phyloP scores from a whole-genome alignment of 1,284 basidiomycete species.

The Gomphus bonarii region DNA sequence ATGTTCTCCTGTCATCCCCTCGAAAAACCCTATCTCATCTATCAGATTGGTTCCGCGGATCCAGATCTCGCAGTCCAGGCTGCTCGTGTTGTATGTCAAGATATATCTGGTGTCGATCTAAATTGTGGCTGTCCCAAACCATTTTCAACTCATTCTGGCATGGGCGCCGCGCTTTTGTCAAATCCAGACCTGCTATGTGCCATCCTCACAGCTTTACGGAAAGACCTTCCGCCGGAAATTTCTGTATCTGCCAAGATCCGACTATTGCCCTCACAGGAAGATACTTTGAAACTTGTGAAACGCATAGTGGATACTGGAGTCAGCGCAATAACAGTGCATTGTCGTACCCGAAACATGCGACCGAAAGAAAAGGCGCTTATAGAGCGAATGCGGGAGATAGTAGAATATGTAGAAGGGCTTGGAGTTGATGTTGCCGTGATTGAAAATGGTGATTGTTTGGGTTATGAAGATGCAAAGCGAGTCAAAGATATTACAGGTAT shows the following conservation, averaged over 20 bases:
- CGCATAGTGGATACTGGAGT: constrained; percentile 85
- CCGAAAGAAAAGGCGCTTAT: constrained; percentile 74
- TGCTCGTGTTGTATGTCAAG: constrained; percentile 76
- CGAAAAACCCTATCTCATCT: constrained; percentile 86
- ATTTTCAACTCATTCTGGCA: constrained; percentile 90
- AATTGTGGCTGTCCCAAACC: constrained; percentile 96
- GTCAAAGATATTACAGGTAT: constrained; percentile 68
- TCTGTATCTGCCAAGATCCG: constrained; percentile 91
- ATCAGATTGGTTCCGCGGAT: constrained; percentile 87
- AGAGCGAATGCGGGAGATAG: constrained; percentile 75
- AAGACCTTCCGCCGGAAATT: constrained; percentile 65
- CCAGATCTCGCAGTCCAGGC: constrained; percentile 89
- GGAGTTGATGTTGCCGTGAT: constrained; percentile 74
- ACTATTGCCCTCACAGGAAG: constrained; percentile 75
- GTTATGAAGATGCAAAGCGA: constrained; percentile 67
- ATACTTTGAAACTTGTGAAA: constrained; percentile 80
- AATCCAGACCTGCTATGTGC: constrained; percentile 86
- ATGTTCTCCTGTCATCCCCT: constrained; percentile 93
- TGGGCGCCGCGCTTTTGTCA: constrained; percentile 92
- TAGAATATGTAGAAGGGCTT: constrained; percentile 64
- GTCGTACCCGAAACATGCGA: constrained; percentile 90
- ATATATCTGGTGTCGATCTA: constrained; percentile 90
- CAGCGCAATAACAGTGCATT: constrained; percentile 88
- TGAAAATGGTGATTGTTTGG: constrained; percentile 90
- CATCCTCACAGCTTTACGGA: constrained; percentile 71